phyloP scores from a whole-genome alignment of 2,329 filamentous ascomycete species.

The Colletotrichum costaricense region DNA sequence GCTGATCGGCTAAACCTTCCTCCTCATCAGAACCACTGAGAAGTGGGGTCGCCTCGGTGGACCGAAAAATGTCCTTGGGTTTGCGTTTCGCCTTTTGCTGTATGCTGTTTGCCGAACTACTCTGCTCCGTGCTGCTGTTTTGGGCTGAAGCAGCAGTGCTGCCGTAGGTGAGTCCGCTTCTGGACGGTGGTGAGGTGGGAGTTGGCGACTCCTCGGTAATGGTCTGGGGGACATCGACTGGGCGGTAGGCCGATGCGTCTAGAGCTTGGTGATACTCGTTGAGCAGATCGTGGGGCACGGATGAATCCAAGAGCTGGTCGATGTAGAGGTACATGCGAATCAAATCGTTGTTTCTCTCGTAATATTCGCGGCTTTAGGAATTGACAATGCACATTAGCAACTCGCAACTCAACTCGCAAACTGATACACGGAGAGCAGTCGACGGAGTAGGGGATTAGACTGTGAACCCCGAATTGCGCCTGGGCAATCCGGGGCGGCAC shows the following conservation, averaged over 20 bases:
- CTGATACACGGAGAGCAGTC: not conserved
- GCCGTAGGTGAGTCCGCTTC: conserved; percentile 36
- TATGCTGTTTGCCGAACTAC: conserved; percentile 36
- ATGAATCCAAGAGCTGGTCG: conserved; percentile 89
- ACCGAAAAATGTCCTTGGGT: conserved; percentile 86
- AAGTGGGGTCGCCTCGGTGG: conserved; percentile 76
- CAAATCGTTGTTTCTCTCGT: conserved; percentile 88
- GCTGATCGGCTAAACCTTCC: conserved; percentile 48
- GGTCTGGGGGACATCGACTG: conserved; percentile 74
- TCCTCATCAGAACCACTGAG: conserved; percentile 59
- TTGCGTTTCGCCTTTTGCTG: conserved; percentile 77
- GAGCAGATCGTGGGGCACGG: conserved; percentile 89
- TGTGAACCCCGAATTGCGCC: not conserved
- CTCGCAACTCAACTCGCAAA: conserved; percentile 1
- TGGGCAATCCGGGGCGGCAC: not conserved
- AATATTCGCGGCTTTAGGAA: conserved; percentile 76
- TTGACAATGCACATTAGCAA: conserved; percentile 16
- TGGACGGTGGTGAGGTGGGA: conserved; percentile 43
- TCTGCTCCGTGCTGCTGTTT: conserved; percentile 35
- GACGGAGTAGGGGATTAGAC: not conserved
- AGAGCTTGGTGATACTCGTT: conserved; percentile 83
- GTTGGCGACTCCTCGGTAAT: conserved; percentile 75
- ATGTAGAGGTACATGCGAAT: conserved; percentile 95
- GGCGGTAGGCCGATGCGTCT: conserved; percentile 63
- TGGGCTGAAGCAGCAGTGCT: conserved; percentile 28